Evolutionary conservation across 2,329 filamentous ascomycete species (phyloP).

Genomic region (Teratosphaeria destructans): DNA sequence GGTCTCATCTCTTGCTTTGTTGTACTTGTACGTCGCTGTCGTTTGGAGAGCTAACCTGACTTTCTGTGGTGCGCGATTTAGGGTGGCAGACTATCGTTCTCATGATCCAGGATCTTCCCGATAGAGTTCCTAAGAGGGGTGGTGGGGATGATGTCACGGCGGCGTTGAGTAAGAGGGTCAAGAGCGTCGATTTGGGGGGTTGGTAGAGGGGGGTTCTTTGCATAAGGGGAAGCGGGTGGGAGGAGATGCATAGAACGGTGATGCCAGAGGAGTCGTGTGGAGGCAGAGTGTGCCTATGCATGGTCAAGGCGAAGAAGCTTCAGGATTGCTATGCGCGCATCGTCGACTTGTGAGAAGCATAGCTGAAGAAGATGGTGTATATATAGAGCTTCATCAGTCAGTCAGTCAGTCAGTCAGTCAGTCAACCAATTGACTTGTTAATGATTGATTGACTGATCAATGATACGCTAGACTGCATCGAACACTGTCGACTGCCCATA

Average conservation of each 20-base stretch:
- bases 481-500: no score
- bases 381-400: neutral
- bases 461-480: no score
- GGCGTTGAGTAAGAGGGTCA: slow-evolving; percentile 23
- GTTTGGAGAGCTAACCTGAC: slow-evolving; percentile 9
- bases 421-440: no score
- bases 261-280: neutral
- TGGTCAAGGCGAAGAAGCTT: neutral
- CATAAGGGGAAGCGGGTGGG: neutral
- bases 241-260: neutral
- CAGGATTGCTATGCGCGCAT: neutral
- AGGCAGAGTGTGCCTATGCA: neutral
- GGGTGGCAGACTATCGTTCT: slow-evolving; percentile 51
- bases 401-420: neutral
- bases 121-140: slow-evolving; percentile 60
- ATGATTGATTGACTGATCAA: no score
- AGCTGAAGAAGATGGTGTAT: neutral
- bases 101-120: slow-evolving; percentile 94
- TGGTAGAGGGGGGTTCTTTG: neutral
- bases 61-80: slow-evolving; percentile 14
- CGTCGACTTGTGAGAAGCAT: neutral
- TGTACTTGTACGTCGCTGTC: slow-evolving; percentile 3
- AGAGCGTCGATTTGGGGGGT: slow-evolving; percentile 6
- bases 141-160: slow-evolving; percentile 10
- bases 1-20: neutral